Evolutionary conservation across 257 asterid species (phyloP).

Genomic region (Orobanche coerulescens): DNA sequence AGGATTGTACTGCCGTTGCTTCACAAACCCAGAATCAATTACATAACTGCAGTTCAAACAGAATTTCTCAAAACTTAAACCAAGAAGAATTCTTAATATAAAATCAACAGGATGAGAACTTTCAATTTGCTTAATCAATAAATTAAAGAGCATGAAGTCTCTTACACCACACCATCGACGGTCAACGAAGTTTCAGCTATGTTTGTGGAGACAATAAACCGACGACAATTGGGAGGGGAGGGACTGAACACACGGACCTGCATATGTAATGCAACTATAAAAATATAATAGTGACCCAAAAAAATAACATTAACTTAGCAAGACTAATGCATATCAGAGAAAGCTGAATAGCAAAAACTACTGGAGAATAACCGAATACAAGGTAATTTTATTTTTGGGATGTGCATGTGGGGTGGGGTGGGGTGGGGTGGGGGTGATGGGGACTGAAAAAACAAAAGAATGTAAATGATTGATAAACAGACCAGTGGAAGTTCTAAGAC

Average conservation of each 20-base stretch:
- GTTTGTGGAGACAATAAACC: slow-evolving; percentile 88
- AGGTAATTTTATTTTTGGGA: too few species aligned
- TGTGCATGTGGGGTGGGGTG: too few species aligned
- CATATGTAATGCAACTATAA: slow-evolving; percentile 26
- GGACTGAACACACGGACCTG: slow-evolving; percentile 90
- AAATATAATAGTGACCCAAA: slow-evolving; percentile 8
- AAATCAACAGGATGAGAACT: slow-evolving; percentile 5
- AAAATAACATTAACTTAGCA: slow-evolving; percentile 2
- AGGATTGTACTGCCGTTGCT: slow-evolving; percentile 95
- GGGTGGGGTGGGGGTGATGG: too few species aligned
- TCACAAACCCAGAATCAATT: slow-evolving; percentile 89
- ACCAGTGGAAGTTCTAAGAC: neutral
- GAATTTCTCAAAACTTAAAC: slow-evolving; percentile 9
- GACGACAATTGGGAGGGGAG: slow-evolving; percentile 83
- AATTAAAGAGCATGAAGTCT: slow-evolving; percentile 20
- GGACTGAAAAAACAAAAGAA: neutral
- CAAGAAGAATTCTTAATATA: neutral
- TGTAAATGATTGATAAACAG: neutral
- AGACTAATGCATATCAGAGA: slow-evolving; percentile 8
- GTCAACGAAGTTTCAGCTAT: slow-evolving; percentile 99
- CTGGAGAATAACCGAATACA: neutral
- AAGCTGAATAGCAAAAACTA: neutral
- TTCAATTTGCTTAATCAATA: neutral
- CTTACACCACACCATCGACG: slow-evolving; percentile 99
- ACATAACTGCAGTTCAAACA: slow-evolving; percentile 57